Base-by-base conservation (phyloP, 1,139 yeast species). In the Hyphopichia fennica region DNA sequence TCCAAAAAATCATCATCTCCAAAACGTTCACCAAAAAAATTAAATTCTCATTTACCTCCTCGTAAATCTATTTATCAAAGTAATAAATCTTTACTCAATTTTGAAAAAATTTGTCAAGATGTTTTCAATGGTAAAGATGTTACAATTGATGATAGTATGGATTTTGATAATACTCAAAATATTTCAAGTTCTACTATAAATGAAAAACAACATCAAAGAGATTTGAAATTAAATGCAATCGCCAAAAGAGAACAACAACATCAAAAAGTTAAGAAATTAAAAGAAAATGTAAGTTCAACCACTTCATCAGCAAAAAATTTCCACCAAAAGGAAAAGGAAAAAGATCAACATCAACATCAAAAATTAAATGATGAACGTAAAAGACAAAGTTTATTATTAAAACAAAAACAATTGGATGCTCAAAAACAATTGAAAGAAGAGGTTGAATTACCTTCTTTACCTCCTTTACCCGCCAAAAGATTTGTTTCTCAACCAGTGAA, bases 321-420 rank as follows among this genome's bases (percentile, higher is more conserved):
- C 17, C 32, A 38, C 25, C 11, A 34, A 34, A 25, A 6, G 16
- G 23, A 20, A 16, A n/a, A 28, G 13, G 17, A 15, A 28, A n/a
- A n/a, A 5, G 31, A 28, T 28, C n/a, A 28, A 27, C 39, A 38
- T 22, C 25, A 38, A 20, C 33, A 45, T 32, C 42, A 45, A 35
- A 31, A 39, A 34, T 41, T 41, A 33, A 41, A 43, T 16, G 38
- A 41, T 15, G 50, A 47, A 35, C 38, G 48, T 35, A 52, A 47
- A 34, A 48, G 60, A 14, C 66, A 62, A 42, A 52, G 63, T 3
- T 34, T 42, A 4, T 32, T 62, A 6, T 51, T 67, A 17, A 56
- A 55, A 28, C 61, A 59, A 42, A 60, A 60, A 38, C 74, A 68
- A 51, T 58, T 51, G 36, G 57, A 58, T 35, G 72, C 72, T 1